Conservation (phyloP, 768 basidiomycete genomes). For the Lactifluus echinatus region DNA sequence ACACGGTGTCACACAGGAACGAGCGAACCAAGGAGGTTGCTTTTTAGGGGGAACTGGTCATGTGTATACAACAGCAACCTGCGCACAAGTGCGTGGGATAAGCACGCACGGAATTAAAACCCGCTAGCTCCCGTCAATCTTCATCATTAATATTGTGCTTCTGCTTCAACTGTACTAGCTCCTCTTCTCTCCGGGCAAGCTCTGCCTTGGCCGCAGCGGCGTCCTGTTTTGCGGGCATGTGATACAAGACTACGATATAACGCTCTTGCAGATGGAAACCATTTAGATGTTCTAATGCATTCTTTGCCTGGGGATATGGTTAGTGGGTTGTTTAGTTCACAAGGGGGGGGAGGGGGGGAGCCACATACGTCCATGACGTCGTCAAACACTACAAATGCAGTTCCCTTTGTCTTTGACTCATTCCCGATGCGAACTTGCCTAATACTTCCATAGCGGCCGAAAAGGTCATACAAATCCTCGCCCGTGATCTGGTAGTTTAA, state of each 20-base stretch:
- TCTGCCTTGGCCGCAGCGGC: constrained; percentile 91
- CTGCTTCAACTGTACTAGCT: constrained; percentile 77
- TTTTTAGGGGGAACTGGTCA: background rate
- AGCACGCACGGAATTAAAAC: background rate
- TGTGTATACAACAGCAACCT: background rate
- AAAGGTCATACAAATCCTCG: constrained; percentile 92
- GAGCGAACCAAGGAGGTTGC: background rate
- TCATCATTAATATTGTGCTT: constrained; percentile 75
- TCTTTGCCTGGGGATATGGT: constrained; percentile 77
- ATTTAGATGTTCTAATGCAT: constrained; percentile 92
- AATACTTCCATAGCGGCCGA: constrained; percentile 94
- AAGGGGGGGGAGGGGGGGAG: background rate
- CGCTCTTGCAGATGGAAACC: constrained; percentile 98
- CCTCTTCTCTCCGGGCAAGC: constrained; percentile 83
- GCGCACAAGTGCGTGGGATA: background rate
- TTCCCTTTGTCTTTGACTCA: constrained; percentile 87
- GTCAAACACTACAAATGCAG: constrained; percentile 94
- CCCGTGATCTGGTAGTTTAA: constrained; percentile 88
- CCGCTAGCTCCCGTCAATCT: constrained; percentile 33
- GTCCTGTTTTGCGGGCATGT: constrained; percentile 96
- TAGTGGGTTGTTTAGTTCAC: no score
- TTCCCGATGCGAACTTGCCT: constrained; percentile 93
- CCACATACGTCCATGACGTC: constrained; percentile 87
- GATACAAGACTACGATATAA: constrained; percentile 96
- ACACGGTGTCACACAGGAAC: background rate